Base-by-base conservation (phyloP, 116 monocot species). In the Cymodocea nodosa region DNA sequence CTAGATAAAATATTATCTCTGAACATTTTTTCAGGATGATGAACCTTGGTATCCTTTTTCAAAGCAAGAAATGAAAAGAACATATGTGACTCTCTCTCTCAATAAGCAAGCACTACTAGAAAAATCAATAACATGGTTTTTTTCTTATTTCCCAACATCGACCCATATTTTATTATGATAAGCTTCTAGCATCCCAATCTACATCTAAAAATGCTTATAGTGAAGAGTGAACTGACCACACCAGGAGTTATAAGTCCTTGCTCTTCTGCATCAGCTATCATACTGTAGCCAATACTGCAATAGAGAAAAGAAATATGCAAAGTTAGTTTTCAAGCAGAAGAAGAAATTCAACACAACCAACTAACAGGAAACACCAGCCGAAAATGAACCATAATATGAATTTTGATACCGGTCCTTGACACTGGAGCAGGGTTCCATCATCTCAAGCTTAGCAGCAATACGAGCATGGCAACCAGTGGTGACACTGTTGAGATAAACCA, bases 351-450 rank as follows among this genome's bases (percentile, higher is more conserved):
- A 53, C 17, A 30, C 55, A 53, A 17, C 51, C 6, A 25, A 4
- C n/a, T 16, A 7, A 25, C 5, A n/a, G 17, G 54, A 16, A 16
- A n/a, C 16, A 54, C 4, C 54, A 20, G 19, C 2, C 3, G 19
- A 13, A 13, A 54, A n/a, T n/a, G 54, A 54, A 54, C 5, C 19
- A 20, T 54, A 54, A 54, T n/a, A 20, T 22, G 18, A 8, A 52
- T 8, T 0, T 25, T 2, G 40, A 25, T 62, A 83, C 92, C 92
- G 88, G 59, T 94, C 89, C 59, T 94, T 94, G 56, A 94, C 86
- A 53, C 94, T 94, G 30, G 94, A 94, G 66, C 94, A 94, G 19
- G 94, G 94, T 60, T 94, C 89, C 94, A 94, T 94, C 80, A 76
- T 82, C 80, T 94, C 94, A 53, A 94, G 65, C 80, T 94, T 94